Conservation (phyloP, 441 rosid species). For the Daphne laureola region DNA sequence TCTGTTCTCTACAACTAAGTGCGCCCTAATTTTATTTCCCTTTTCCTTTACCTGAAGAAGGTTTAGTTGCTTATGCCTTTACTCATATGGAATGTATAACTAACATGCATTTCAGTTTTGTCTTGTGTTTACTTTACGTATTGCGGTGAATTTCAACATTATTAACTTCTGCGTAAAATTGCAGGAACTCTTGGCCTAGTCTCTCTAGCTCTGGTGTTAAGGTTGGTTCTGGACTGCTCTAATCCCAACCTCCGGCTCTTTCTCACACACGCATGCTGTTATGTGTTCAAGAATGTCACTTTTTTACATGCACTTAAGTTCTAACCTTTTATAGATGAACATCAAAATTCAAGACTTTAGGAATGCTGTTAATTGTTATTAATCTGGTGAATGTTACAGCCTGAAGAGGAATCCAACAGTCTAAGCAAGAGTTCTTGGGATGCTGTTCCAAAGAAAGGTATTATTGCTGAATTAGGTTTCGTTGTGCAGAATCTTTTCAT, state of each 20-base stretch:
- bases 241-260: background rate
- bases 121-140: no score
- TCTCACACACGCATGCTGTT: background rate
- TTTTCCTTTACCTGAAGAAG: no score
- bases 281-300: background rate
- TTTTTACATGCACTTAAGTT: background rate
- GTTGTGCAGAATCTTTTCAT: no score
- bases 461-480: no score
- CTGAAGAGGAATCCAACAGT: constrained; percentile 22
- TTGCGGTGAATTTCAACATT: no score
- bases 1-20: no score
- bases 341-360: no score
- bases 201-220: constrained; percentile 25
- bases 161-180: background rate
- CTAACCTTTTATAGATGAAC: no score
- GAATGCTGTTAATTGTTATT: background rate
- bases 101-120: no score
- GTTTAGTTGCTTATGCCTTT: no score
- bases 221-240: constrained; percentile 26
- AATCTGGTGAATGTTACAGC: constrained; percentile 19
- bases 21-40: no score
- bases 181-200: constrained; percentile 56
- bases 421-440: constrained; percentile 20
- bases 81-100: no score
- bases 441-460: constrained; percentile 1